Percentiles rank a stretch among this genome's conserved stretches.
Conservation (phyloP, 2,329 filamentous ascomycete genomes). For the Phaeosphaeriaceae sp. region DNA sequence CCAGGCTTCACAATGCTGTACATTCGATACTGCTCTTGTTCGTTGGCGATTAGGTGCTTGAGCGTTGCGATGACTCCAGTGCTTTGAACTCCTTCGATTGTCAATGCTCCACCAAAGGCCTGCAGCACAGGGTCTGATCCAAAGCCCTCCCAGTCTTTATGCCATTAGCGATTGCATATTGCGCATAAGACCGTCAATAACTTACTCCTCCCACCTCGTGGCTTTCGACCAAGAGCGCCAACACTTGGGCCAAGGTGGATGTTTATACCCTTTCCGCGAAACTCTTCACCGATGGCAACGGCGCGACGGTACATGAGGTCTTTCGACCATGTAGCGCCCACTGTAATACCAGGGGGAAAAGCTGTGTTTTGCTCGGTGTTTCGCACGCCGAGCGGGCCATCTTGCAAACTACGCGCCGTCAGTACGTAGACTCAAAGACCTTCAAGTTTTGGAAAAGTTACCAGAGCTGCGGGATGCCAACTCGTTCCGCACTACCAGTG, state of each 20-base stretch:
- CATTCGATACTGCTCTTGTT: conserved; percentile 67
- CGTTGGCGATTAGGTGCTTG: conserved; percentile 76
- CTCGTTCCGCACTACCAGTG: conserved; percentile 71
- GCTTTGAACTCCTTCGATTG: conserved; percentile 76
- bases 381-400: conserved; percentile 74
- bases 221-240: conserved; percentile 71
- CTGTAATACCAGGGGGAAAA: conserved; percentile 81
- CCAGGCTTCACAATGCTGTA: conserved; percentile 48
- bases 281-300: conserved; percentile 73
- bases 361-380: conserved; percentile 77
- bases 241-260: conserved; percentile 74
- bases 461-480: conserved; percentile 72
- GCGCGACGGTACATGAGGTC: conserved; percentile 72
- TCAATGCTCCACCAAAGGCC: conserved; percentile 78
- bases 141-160: conserved; percentile 71
- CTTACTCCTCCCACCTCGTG: conserved; percentile 65
- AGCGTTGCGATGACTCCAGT: conserved; percentile 75
- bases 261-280: conserved; percentile 75
- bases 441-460: neutral
- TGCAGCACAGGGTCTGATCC: conserved; percentile 73
- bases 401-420: conserved; percentile 54
- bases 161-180: conserved; percentile 4
- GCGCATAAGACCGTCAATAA: neutral
- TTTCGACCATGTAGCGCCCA: conserved; percentile 78
- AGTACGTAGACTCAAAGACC: neutral